Percentiles rank a stretch among this genome's conserved stretches.
Conservation (phyloP, 2,329 filamentous ascomycete genomes). For the Penicillium capsulatum region DNA sequence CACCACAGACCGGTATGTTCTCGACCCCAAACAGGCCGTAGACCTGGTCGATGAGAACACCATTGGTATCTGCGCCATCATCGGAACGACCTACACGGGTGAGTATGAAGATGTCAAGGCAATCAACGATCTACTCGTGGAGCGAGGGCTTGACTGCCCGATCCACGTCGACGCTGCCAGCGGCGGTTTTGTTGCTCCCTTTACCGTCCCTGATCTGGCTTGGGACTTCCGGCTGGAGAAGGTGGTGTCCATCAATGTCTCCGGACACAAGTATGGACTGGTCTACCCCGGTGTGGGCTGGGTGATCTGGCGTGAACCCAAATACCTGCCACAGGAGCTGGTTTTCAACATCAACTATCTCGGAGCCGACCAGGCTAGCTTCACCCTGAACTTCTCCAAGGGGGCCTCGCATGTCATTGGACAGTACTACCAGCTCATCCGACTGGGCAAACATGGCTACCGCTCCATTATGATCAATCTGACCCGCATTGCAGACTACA, state of each 20-base stretch:
- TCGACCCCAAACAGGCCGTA: slow-evolving; percentile 60
- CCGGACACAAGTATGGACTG: slow-evolving; percentile 79
- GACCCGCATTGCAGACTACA: slow-evolving; percentile 83
- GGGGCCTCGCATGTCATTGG: slow-evolving; percentile 91
- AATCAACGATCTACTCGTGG: slow-evolving; percentile 79
- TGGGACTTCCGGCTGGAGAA: slow-evolving; percentile 92
- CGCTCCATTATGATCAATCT: slow-evolving; percentile 91
- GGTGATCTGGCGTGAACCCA: slow-evolving; percentile 81
- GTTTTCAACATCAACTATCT: slow-evolving; percentile 99
- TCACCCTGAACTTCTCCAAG: slow-evolving; percentile 96
- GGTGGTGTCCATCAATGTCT: slow-evolving; percentile 91
- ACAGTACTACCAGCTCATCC: slow-evolving; percentile 96
- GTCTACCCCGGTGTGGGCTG: slow-evolving; percentile 92
- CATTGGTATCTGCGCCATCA: slow-evolving; percentile 87
- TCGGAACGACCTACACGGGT: slow-evolving; percentile 92
- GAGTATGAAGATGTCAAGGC: slow-evolving; percentile 92
- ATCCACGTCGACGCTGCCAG: slow-evolving; percentile 94
- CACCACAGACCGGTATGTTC: slow-evolving; percentile 58
- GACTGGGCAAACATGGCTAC: slow-evolving; percentile 89
- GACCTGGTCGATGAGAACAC: slow-evolving; percentile 64
- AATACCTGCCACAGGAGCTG: slow-evolving; percentile 81
- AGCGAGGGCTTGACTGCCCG: slow-evolving; percentile 70
- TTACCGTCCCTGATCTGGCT: slow-evolving; percentile 73
- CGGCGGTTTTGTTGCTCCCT: slow-evolving; percentile 89
- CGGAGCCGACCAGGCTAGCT: slow-evolving; percentile 88